phyloP scores from a whole-genome alignment of 73 alveolate genomes.

The Symbiodinium pilosum region DNA sequence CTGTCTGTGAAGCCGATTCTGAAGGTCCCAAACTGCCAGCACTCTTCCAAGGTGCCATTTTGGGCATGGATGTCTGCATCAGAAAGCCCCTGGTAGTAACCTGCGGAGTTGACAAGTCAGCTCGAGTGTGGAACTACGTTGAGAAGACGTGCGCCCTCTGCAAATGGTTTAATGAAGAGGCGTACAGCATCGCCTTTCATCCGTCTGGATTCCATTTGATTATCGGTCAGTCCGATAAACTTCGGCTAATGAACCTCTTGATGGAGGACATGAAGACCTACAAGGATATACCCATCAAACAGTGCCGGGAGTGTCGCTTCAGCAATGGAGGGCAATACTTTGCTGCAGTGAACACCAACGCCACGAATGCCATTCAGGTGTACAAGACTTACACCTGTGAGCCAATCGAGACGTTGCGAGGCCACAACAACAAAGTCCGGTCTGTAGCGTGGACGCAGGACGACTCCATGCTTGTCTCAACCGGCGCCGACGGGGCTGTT shows the following conservation, averaged over 20 bases:
- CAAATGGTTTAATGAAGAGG: constrained; percentile 98
- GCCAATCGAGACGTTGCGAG: constrained; percentile 57
- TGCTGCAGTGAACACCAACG: constrained; percentile 98
- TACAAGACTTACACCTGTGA: constrained; percentile 94
- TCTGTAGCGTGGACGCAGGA: constrained; percentile 98
- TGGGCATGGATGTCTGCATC: constrained; percentile 99
- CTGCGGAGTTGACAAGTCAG: constrained; percentile 99
- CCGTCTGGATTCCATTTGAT: constrained; percentile 98
- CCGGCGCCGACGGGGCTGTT: constrained; percentile 99
- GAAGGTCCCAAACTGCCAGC: background rate
- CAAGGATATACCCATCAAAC: constrained; percentile 98
- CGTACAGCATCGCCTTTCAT: constrained; percentile 96
- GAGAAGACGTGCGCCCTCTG: constrained; percentile 98
- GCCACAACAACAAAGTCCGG: constrained; percentile 93
- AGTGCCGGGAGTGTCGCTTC: constrained; percentile 95
- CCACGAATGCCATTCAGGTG: constrained; percentile 95
- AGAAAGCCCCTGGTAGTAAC: constrained; percentile 99
- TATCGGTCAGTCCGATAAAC: constrained; percentile 99
- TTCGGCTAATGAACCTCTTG: constrained; percentile 98
- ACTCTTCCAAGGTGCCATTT: constrained; percentile 74
- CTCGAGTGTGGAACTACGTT: constrained; percentile 99
- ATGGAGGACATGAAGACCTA: constrained; percentile 97
- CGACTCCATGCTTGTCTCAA: constrained; percentile 98
- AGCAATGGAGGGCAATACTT: constrained; percentile 98
- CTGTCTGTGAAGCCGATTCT: background rate